Base-by-base conservation (phyloP, 805 yeast species). In the Saturnispora galanensis region DNA sequence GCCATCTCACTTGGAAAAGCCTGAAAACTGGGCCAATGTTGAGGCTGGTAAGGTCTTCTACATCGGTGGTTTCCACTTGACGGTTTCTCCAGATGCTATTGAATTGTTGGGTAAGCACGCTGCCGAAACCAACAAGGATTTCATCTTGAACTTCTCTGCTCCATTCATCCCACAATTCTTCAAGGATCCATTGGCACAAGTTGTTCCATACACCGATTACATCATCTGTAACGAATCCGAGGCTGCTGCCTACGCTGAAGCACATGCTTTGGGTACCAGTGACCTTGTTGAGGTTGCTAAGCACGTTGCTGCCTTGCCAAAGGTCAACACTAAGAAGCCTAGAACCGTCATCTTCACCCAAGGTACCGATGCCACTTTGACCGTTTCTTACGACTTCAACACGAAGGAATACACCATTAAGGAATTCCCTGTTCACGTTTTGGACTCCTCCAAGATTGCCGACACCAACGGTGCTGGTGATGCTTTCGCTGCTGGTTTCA, bases 401-500 rank as follows among this genome's bases (percentile, higher is more conserved):
- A 56, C 71, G 33, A 76, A 74, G 46, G 63, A 73, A 34, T 71
- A 67, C 54, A 65, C 63, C 18, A 66, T 73, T 50, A 66, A 71
- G 50, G 71, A 69, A 59, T 80, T 64, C 71, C 72, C 82, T 41
- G 96, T 93, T 45, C 83, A 77, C 55, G 76, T 81, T 47, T 76
- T 93, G 59, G 83, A 76, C 35, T 56, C 76, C 38, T 66, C 73
- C 38, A 73, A 81, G 66, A 74, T 93, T 49, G 80, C 74, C 47
- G 99, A 93, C 71, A 86, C 97, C 59, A 93, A 90, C 70, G 98
- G 98, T 71, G 97, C 97, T 39, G 97, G 97, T 66, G 97, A 90
- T 63, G 96, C 97, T 11, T 90, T 90, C 62, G 97, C 97, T 46
- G 94, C 93, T 58, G 97, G 97, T 47, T 89, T 90, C 66, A 67